Conservation (phyloP, 2,329 filamentous ascomycete species). For the Drechslerella coelobrocha region DNA sequence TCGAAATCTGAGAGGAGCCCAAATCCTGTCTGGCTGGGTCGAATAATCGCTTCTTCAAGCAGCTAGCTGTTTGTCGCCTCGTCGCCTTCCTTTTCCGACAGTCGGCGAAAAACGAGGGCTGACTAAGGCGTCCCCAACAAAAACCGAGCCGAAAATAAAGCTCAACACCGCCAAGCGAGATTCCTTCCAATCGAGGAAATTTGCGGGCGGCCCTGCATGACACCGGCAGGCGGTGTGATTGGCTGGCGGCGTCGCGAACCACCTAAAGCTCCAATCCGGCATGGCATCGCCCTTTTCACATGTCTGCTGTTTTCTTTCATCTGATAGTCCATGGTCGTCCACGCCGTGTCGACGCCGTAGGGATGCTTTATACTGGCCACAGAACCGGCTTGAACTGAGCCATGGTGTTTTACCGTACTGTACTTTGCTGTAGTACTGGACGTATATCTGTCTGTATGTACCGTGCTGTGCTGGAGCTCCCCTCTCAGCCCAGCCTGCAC, state of each 20-base stretch:
- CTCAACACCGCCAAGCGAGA: conserved; percentile 30
- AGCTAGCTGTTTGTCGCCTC: too few relatives aligned
- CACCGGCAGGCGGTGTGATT: conserved; percentile 32
- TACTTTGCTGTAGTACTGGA: too few relatives aligned
- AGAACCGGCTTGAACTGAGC: too few relatives aligned
- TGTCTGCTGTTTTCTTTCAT: conserved; percentile 9
- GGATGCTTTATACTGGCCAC: too few relatives aligned
- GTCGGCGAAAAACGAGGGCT: background rate
- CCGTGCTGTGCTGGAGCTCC: too few relatives aligned
- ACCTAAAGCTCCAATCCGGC: conserved; percentile 11
- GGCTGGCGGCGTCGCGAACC: conserved; percentile 5
- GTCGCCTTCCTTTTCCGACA: too few relatives aligned
- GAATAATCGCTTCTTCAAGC: too few relatives aligned
- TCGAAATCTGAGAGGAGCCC: too few relatives aligned
- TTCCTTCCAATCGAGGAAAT: conserved; percentile 39
- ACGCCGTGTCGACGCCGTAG: background rate
- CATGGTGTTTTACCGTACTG: too few relatives aligned
- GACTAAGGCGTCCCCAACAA: conserved; percentile 28
- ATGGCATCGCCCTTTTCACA: conserved; percentile 31
- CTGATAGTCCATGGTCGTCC: background rate
- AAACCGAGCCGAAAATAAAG: conserved; percentile 19
- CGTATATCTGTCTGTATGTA: too few relatives aligned
- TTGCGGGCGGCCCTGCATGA: conserved; percentile 46
- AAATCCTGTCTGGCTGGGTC: too few relatives aligned
- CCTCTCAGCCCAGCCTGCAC: background rate